Conservation (phyloP, 23 red algal genomes). For the Cyanidioschyzon merolae region DNA sequence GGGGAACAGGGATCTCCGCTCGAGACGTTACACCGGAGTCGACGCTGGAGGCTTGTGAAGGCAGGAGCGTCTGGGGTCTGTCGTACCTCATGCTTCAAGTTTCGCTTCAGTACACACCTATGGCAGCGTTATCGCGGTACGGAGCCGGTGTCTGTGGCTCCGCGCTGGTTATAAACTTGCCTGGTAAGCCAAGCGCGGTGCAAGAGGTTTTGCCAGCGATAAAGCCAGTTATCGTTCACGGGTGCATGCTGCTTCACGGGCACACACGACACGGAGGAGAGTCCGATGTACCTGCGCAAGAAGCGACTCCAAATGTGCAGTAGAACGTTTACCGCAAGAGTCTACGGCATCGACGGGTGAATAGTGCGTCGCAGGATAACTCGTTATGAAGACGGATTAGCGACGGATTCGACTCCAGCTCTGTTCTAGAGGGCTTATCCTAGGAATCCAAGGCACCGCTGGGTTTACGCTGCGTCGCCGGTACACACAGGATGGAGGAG, state of each 20-base stretch:
- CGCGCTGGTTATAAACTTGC: neutral
- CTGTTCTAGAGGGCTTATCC: too few relatives aligned
- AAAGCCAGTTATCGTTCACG: neutral
- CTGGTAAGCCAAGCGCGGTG: neutral
- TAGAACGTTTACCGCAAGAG: too few relatives aligned
- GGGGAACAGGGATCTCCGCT: neutral
- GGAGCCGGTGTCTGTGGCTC: neutral
- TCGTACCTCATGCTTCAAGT: neutral
- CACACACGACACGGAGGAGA: neutral
- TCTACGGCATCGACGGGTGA: too few relatives aligned
- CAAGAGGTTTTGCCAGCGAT: slow-evolving; percentile 4
- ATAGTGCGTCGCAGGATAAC: too few relatives aligned
- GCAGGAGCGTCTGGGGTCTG: neutral
- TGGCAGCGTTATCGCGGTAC: neutral
- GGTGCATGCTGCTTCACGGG: neutral
- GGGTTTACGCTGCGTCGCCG: too few relatives aligned
- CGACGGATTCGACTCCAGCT: too few relatives aligned
- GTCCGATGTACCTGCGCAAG: too few relatives aligned
- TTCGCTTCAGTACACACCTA: neutral
- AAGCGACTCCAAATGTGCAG: too few relatives aligned
- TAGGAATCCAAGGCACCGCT: too few relatives aligned
- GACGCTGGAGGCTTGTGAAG: neutral
- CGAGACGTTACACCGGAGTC: slow-evolving; percentile 1
- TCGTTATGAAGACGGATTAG: too few relatives aligned
- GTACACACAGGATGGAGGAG: too few relatives aligned